These are phyloP conservation scores for Lentinula sp. DNA, from an alignment of 768 basidiomycete species.

Conservation along the genomic window DNA sequence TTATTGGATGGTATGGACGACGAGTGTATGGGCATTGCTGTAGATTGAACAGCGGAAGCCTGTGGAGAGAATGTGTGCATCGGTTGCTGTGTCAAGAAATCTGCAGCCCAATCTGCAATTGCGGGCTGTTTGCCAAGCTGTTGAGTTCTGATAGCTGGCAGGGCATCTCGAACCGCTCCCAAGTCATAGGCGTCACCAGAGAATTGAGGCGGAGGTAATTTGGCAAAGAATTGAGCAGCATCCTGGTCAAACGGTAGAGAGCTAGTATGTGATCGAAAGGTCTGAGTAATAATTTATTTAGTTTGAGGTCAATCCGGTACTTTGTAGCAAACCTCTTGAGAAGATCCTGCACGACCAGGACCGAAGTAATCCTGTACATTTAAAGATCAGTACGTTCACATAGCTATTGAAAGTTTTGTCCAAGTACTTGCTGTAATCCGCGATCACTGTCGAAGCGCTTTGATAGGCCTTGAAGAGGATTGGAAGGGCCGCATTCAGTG, in stretches of 20 bases:
- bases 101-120: conserved; percentile 6
- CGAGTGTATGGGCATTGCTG: neutral
- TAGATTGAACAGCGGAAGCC: neutral
- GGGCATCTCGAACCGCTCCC: conserved; percentile 41
- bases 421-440: conserved; percentile 69
- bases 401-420: conserved; percentile 2
- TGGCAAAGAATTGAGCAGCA: conserved; percentile 58
- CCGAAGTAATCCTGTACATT: conserved; percentile 64
- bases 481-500: conserved; percentile 82
- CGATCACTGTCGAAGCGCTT: conserved; percentile 79
- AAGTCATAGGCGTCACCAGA: conserved; percentile 50
- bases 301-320: neutral
- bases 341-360: conserved; percentile 51
- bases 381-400: neutral
- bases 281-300: conserved; percentile 25
- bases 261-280: conserved; percentile 51
- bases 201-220: conserved; percentile 25
- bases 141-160: conserved; percentile 27
- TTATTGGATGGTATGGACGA: neutral
- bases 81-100: conserved; percentile 12
- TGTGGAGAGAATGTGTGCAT: neutral
- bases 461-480: conserved; percentile 72
- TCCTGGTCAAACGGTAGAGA: conserved; percentile 49
- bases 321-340: conserved; percentile 45
- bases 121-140: neutral